Percentiles rank a stretch among this genome's conserved stretches.
Conservation (phyloP, 2,329 filamentous ascomycete genomes). For the Trichoderma aggressivum region DNA sequence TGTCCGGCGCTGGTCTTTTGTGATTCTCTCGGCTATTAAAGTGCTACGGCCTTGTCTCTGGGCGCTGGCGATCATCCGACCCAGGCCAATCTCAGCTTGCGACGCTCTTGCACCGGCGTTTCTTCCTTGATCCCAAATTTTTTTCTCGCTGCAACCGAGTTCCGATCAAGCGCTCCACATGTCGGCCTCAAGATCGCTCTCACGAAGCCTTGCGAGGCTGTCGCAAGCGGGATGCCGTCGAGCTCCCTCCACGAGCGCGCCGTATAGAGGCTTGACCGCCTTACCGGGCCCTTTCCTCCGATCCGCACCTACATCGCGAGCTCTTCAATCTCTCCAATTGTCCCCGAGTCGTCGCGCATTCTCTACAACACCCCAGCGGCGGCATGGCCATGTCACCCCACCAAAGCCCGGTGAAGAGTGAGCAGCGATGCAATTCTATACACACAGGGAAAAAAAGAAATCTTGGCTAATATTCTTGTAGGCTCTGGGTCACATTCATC, state of each 20-base stretch:
- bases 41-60: not conserved
- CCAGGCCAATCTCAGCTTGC: not conserved
- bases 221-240: slow-evolving; percentile 31
- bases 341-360: slow-evolving; percentile 51
- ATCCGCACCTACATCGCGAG: slow-evolving; percentile 20
- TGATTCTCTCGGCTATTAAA: not conserved
- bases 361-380: slow-evolving; percentile 56
- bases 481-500: slow-evolving; percentile 85
- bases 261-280: slow-evolving; percentile 17
- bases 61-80: not conserved
- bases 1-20: not conserved
- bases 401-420: slow-evolving; percentile 93
- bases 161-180: slow-evolving; percentile 23
- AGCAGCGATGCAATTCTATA: slow-evolving; percentile 30
- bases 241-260: slow-evolving; percentile 26
- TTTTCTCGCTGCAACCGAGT: not conserved
- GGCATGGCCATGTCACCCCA: slow-evolving; percentile 76
- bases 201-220: slow-evolving; percentile 33
- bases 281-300: slow-evolving; percentile 22
- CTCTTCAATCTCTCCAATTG: slow-evolving; percentile 7
- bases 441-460: not conserved
- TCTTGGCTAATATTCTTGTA: slow-evolving; percentile 33
- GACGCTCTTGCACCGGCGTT: not conserved
- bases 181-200: slow-evolving; percentile 34
- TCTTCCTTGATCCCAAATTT: not conserved